phyloP scores from a whole-genome alignment of 257 asterid species.

The Przewalskia tangutica region DNA sequence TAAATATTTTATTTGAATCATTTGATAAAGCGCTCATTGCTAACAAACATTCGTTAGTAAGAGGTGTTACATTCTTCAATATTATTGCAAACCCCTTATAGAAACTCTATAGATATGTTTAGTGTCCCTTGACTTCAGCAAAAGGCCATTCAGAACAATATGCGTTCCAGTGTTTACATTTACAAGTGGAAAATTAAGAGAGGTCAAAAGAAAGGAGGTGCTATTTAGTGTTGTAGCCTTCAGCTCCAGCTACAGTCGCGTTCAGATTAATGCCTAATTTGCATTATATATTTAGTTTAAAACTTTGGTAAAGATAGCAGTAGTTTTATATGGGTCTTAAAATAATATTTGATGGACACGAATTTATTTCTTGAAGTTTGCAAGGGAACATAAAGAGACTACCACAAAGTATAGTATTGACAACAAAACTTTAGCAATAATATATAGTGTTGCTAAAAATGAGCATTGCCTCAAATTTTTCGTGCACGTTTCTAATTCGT shows the following conservation, averaged over 20 bases:
- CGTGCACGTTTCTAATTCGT: too few species aligned
- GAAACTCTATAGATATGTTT: neutral
- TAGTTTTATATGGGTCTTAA: too few species aligned
- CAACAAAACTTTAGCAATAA: too few species aligned
- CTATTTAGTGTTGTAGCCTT: neutral
- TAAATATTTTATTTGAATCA: neutral
- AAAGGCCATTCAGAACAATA: conserved; percentile 1
- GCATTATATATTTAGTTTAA: neutral
- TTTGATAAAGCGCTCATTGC: neutral
- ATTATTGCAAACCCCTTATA: neutral
- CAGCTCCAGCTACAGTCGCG: neutral
- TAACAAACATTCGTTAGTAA: neutral
- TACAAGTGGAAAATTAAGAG: too few species aligned
- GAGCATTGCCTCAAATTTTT: too few species aligned
- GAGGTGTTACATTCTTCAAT: neutral
- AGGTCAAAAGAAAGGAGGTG: too few species aligned
- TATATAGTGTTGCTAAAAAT: too few species aligned
- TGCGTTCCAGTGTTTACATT: neutral
- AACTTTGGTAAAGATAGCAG: too few species aligned
- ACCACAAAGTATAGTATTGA: too few species aligned
- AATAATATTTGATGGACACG: too few species aligned
- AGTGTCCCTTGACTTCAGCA: conserved; percentile 16
- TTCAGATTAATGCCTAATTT: neutral
- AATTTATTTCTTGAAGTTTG: neutral
- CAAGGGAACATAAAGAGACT: neutral